A percentile compares a stretch with the other conserved stretches of the same genome.
These are phyloP conservation scores for Acanthamoeba sp. DNA, from an alignment of 208 protist species.

Conservation along the genomic window DNA sequence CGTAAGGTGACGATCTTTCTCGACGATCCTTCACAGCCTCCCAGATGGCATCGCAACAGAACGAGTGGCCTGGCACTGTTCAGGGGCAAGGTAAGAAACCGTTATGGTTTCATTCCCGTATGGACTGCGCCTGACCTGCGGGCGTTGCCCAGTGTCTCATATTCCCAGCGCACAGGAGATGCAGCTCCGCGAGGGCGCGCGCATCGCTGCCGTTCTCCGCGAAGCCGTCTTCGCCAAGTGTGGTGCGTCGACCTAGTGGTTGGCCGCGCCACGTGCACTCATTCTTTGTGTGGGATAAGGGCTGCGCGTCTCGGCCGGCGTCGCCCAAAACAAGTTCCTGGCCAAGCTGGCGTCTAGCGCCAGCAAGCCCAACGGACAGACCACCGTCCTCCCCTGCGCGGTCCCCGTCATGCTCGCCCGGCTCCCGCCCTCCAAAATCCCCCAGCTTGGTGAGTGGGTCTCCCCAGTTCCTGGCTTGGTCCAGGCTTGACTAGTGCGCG, in stretches of 20 bases:
- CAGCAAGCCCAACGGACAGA: constrained; percentile 60
- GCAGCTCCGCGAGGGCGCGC: constrained; percentile 18
- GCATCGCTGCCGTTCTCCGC: background rate
- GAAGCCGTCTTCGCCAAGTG: background rate
- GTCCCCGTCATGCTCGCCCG: background rate
- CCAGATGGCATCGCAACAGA: background rate
- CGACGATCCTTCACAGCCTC: background rate
- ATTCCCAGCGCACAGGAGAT: background rate
- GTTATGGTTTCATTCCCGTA: background rate
- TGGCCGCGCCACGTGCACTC: background rate
- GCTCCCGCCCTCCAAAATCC: background rate
- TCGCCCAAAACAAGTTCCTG: constrained; percentile 45
- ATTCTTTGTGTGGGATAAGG: background rate
- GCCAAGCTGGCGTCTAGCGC: constrained; percentile 1
- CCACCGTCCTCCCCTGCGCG: background rate
- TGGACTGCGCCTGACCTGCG: background rate
- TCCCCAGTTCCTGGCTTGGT: no score
- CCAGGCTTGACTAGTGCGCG: no score
- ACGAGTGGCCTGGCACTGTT: background rate
- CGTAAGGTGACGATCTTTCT: no score
- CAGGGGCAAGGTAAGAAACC: background rate
- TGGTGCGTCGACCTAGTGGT: background rate
- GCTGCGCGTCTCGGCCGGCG: background rate
- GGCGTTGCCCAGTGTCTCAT: background rate
- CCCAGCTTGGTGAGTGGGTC: background rate